Base-by-base conservation (phyloP, 1,284 basidiomycete species). In the Ceratobasidium sp. region DNA sequence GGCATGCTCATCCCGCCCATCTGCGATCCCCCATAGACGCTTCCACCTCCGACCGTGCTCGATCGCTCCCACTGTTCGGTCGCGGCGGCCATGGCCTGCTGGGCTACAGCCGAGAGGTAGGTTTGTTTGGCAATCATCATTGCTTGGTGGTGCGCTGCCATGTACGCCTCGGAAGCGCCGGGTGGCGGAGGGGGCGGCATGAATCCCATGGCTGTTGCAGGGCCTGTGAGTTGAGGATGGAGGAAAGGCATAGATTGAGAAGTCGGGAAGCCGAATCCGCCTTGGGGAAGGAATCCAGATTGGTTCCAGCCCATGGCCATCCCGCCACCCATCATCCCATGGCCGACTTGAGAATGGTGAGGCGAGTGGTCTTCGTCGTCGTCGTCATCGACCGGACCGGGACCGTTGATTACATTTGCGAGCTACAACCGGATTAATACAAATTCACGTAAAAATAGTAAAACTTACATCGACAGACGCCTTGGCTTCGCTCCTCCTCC, bases 11-110 rank as follows among this genome's bases (percentile, higher is more conserved):
- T 77, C 77, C 34, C 53, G 58, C 75, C 78, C 81, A 83, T 82
- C 72, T 79, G 79, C 74, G 67, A 60, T 4, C 56, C 68, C 3
- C 72, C 69, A 47, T 67, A 64, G 25, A 77, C 75, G 69, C 73
- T 75, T 0, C 79, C 80, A 3, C 81, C 80, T 84, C 83, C 83
- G 32, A 83, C 73, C 50, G 79, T 85, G 58, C 90, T 91, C 10
- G 86, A 84, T 45, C 91, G 86, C 75, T 93, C 92, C 92, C 92
- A 93, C 75, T 93, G 90, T 60, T 93, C 92, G 27, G 84, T 90
- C 13, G 91, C 91, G 13, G 86, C 85, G 1, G 86, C 87, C 84
- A 93, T 89, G 12, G 92, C 92, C 73, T 93, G 91, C 76, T 92
- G 91, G 4, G 91, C 91, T 55, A 92, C 89, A 10, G 91, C 88